These are phyloP conservation scores for Hypomontagnella monticulosa DNA, from an alignment of 495 filamentous ascomycete species.

Conservation along the genomic window DNA sequence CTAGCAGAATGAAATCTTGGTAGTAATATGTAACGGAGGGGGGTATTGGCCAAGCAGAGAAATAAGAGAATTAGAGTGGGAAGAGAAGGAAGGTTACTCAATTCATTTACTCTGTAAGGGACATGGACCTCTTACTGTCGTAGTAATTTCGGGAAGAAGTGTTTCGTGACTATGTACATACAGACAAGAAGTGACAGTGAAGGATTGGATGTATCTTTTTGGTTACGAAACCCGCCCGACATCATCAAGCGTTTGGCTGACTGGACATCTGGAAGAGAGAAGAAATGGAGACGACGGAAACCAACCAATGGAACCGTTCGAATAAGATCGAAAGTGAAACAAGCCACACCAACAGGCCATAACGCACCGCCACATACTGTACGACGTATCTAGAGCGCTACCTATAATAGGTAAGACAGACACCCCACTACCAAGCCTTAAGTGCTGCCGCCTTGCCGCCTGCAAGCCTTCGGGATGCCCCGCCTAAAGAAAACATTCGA, in stretches of 20 bases:
- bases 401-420: no score
- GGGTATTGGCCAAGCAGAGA: background rate
- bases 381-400: background rate
- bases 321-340: conserved; percentile 16
- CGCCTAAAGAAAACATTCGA: conserved; percentile 15
- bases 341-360: conserved; percentile 13
- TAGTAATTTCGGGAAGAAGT: conserved; percentile 29
- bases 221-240: conserved; percentile 33
- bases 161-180: conserved; percentile 28
- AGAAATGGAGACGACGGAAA: conserved; percentile 1
- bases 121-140: conserved; percentile 9
- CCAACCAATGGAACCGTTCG: conserved; percentile 22
- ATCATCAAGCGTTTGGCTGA: conserved; percentile 32
- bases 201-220: conserved; percentile 14
- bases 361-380: conserved; percentile 14
- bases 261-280: conserved; percentile 1
- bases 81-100: background rate
- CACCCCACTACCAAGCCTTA: conserved; percentile 4
- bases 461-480: conserved; percentile 12
- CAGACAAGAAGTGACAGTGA: conserved; percentile 6
- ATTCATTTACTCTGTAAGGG: conserved; percentile 15
- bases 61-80: background rate
- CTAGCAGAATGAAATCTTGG: conserved; percentile 6
- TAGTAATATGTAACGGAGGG: conserved; percentile 12
- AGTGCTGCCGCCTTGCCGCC: no score